Conservation (phyloP, 352 stramenopile genomes). For the Globisporangium heterothallicum region DNA sequence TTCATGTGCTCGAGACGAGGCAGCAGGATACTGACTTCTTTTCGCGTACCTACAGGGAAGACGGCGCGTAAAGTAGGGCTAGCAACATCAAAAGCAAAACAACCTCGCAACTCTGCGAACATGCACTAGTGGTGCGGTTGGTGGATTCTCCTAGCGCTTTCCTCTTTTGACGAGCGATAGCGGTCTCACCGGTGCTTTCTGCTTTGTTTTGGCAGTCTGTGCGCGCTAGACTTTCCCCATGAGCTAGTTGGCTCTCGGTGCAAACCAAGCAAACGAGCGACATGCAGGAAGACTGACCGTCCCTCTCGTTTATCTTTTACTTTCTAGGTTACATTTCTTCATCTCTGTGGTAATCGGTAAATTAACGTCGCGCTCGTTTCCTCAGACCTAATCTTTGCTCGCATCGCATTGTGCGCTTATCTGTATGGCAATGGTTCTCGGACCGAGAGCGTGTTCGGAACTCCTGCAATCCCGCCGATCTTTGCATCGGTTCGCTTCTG, state of each 20-base stretch:
- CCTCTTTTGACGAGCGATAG: constrained; percentile 11
- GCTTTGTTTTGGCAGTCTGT: constrained; percentile 9
- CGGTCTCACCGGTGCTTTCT: constrained; percentile 15
- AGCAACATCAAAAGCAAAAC: constrained; percentile 1
- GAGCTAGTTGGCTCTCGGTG: constrained; percentile 6
- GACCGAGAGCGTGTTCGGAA: constrained; percentile 32
- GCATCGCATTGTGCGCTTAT: constrained; percentile 16
- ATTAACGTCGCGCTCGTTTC: constrained; percentile 1
- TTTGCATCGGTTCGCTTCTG: constrained; percentile 26
- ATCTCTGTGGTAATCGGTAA: neutral
- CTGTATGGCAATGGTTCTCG: constrained; percentile 53
- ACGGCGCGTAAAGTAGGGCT: constrained; percentile 36
- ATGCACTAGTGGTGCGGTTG: constrained; percentile 12
- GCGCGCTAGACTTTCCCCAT: constrained; percentile 7
- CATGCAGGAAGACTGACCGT: constrained; percentile 7
- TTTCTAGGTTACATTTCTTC: neutral
- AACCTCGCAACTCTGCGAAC: constrained; percentile 2
- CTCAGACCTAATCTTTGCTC: neutral
- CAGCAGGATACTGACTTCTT: neutral
- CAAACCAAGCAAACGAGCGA: constrained; percentile 1
- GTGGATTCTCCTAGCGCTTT: constrained; percentile 14
- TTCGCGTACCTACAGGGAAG: constrained; percentile 30
- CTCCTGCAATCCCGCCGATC: constrained; percentile 34
- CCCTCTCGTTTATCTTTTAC: constrained; percentile 8
- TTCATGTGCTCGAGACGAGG: neutral